These are phyloP conservation scores for Harrya chromipes DNA, from an alignment of 768 basidiomycete genomes.

Conservation along the genomic window DNA sequence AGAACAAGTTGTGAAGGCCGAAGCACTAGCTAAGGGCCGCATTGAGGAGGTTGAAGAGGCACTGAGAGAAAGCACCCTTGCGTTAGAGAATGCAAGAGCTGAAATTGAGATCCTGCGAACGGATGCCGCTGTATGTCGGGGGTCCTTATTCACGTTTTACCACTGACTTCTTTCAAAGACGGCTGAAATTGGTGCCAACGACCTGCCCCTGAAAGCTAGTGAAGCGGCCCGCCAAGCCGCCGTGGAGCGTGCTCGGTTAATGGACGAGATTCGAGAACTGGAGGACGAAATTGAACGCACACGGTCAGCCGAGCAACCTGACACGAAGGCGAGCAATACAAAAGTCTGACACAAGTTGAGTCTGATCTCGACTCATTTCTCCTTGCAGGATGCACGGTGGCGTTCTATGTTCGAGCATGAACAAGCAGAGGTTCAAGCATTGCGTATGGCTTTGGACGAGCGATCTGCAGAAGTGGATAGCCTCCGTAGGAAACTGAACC, in stretches of 20 bases:
- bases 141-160: neutral
- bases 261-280: constrained; percentile 55
- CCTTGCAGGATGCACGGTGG: constrained; percentile 26
- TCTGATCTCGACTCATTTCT: constrained; percentile 1
- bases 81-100: constrained; percentile 84
- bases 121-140: constrained; percentile 68
- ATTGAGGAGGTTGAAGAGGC: constrained; percentile 90
- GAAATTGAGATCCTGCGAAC: constrained; percentile 80
- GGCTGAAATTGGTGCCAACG: constrained; percentile 50
- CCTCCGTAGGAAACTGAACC: constrained; percentile 56
- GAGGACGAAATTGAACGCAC: constrained; percentile 45
- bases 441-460: constrained; percentile 36
- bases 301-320: constrained; percentile 24
- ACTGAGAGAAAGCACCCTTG: constrained; percentile 78
- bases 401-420: constrained; percentile 29
- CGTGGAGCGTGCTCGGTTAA: constrained; percentile 48
- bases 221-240: constrained; percentile 48
- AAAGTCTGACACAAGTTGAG: constrained; percentile 10
- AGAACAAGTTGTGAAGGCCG: constrained; percentile 59
- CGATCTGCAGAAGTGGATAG: constrained; percentile 52
- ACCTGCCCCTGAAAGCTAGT: constrained; percentile 44
- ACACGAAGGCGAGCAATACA: constrained; percentile 24
- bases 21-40: constrained; percentile 57
- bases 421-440: constrained; percentile 28
- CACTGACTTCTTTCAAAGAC: constrained; percentile 21